A percentile compares a stretch with the other conserved stretches of the same genome.
Evolutionary conservation across 2,329 filamentous ascomycete species (phyloP).

Genomic region (Arthroderma uncinatum): DNA sequence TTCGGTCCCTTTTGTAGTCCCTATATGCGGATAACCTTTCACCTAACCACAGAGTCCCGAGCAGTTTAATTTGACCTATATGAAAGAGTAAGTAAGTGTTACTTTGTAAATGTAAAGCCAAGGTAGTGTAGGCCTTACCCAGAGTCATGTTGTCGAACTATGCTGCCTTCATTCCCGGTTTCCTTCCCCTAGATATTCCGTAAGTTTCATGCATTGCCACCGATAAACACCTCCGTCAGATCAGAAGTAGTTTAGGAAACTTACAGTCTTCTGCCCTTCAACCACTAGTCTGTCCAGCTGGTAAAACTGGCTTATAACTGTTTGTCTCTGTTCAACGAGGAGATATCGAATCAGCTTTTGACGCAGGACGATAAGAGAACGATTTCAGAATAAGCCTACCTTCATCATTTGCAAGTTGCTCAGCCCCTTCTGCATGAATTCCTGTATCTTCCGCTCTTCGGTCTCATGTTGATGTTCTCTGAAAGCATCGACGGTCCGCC

Average conservation of each 20-base stretch:
- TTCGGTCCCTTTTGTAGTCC: neutral
- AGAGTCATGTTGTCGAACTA: conserved; percentile 62
- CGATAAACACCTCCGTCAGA: neutral
- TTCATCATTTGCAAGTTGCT: conserved; percentile 82
- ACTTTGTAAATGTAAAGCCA: no score
- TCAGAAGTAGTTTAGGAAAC: conserved; percentile 20
- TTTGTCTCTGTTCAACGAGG: conserved; percentile 62
- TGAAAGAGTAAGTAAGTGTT: neutral
- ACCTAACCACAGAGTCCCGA: neutral
- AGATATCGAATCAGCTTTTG: neutral
- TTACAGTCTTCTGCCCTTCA: conserved; percentile 69
- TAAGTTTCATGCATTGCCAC: neutral
- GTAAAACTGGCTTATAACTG: conserved; percentile 87
- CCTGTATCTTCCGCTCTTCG: conserved; percentile 69
- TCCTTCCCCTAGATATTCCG: conserved; percentile 51
- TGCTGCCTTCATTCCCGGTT: conserved; percentile 49
- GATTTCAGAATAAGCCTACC: conserved; percentile 44
- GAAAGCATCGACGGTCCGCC: conserved; percentile 84
- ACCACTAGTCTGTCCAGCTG: conserved; percentile 85
- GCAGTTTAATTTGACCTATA: neutral
- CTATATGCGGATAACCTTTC: neutral
- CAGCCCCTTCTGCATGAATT: conserved; percentile 76
- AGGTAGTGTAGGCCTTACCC: conserved; percentile 45
- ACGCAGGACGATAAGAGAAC: neutral
- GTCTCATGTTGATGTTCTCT: conserved; percentile 62